Evolutionary conservation across 768 basidiomycete genomes (phyloP).

Genomic region (Ephemerocybe angulata): DNA sequence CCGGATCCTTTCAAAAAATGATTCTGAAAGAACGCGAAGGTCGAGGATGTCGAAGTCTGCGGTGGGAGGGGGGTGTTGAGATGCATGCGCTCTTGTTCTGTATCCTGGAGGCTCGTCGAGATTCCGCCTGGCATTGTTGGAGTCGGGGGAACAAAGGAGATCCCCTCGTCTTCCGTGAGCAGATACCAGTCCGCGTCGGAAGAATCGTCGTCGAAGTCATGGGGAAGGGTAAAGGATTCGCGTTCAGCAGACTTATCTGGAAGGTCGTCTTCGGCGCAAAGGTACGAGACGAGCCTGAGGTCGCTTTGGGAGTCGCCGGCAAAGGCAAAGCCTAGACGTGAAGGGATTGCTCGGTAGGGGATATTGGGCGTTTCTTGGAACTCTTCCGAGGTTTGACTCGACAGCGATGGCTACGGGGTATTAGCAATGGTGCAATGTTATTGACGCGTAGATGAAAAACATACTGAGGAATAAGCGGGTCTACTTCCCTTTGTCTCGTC

Average conservation of each 20-base stretch:
- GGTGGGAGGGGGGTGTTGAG: not conserved
- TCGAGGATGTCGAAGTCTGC: not conserved
- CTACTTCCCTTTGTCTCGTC: too few species aligned
- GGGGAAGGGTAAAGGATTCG: not conserved
- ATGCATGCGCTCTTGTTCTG: not conserved
- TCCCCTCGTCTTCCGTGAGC: not conserved
- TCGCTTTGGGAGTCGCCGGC: not conserved
- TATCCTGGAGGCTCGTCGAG: not conserved
- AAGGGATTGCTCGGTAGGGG: too few species aligned
- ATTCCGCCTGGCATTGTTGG: not conserved
- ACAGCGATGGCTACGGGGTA: too few species aligned
- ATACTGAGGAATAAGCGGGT: too few species aligned
- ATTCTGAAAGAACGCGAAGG: slow-evolving; percentile 4
- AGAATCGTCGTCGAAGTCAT: not conserved
- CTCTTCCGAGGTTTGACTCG: too few species aligned
- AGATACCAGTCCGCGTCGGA: not conserved
- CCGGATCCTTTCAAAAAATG: not conserved
- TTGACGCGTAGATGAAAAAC: too few species aligned
- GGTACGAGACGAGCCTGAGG: not conserved
- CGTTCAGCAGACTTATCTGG: not conserved
- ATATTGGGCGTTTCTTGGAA: too few species aligned
- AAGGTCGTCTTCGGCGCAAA: not conserved
- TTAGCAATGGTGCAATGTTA: too few species aligned
- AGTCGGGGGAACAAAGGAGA: not conserved
- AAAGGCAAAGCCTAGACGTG: too few species aligned